These are phyloP conservation scores for Ceratocystis colombiana DNA, from an alignment of 2,329 filamentous ascomycete genomes.

Conservation along the genomic window DNA sequence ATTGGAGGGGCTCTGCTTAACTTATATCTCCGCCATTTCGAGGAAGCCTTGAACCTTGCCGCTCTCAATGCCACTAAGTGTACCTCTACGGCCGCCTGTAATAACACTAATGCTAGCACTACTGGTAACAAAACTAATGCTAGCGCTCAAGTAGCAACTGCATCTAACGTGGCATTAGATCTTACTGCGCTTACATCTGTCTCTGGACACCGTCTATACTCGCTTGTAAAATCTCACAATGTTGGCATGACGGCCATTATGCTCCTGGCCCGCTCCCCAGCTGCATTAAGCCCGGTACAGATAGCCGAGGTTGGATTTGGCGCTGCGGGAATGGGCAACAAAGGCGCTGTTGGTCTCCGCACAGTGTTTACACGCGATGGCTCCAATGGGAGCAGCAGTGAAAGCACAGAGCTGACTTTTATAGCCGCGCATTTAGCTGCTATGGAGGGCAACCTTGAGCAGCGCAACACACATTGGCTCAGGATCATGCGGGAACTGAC, in stretches of 20 bases:
- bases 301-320: slow-evolving; percentile 80
- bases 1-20: slow-evolving; percentile 70
- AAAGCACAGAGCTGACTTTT: slow-evolving; percentile 63
- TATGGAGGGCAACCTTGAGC: slow-evolving; percentile 66
- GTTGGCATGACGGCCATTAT: slow-evolving; percentile 85
- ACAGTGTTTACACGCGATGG: slow-evolving; percentile 45
- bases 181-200: slow-evolving; percentile 24
- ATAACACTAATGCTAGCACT: neutral
- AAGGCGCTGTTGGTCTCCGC: slow-evolving; percentile 76
- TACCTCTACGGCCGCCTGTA: slow-evolving; percentile 19
- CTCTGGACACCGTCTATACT: slow-evolving; percentile 44
- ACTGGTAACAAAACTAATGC: neutral
- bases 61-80: slow-evolving; percentile 36
- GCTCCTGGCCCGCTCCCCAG: slow-evolving; percentile 62
- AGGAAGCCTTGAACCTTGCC: slow-evolving; percentile 61
- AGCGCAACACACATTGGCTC: slow-evolving; percentile 81
- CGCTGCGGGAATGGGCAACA: slow-evolving; percentile 82
- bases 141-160: neutral
- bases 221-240: slow-evolving; percentile 59
- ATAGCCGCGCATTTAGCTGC: slow-evolving; percentile 81
- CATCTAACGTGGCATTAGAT: slow-evolving; percentile 21
- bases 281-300: slow-evolving; percentile 54
- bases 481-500: slow-evolving; percentile 69
- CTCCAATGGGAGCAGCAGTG: slow-evolving; percentile 29
- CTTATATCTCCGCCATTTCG: slow-evolving; percentile 64